Evolutionary conservation across 768 basidiomycete species (phyloP), one percentile per base, ranked within the genome.

Genomic region (Psilocybe subaeruginosa): DNA sequence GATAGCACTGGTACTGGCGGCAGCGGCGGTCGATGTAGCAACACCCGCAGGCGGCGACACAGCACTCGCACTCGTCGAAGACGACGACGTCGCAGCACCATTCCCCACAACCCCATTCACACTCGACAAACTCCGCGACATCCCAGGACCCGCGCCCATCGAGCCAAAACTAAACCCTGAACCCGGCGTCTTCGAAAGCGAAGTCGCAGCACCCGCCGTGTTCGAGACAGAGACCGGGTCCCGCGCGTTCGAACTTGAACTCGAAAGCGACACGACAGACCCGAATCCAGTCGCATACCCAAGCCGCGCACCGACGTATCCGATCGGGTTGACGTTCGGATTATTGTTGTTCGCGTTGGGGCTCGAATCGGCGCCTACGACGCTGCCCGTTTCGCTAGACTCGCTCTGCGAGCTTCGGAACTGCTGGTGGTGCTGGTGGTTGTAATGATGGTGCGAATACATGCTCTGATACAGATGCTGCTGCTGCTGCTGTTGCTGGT

Each of bases 371-470:
- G 41, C 58, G 19, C 63, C 67, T 8, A 64, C 62, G 4, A 61
- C 62, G 29, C 58, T 63, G 3, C 64, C 64, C 6, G 64, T 65
- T 41, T 65, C 66, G 47, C 64, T 64, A 16, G 64, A 57, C 39
- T 65, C 66, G 60, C 64, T 65, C 60, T 64, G 66, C 59, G 61
- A 58, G 45, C 58, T 41, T 4, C 51, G 56, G 48, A 61, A 62
- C 19, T 57, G 58, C 30, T 61, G 57, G 46, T 59, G 60, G 33
- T 63, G 66, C 31, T 62, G 54, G 54, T 58, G 35, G 41, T 11
- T 35, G 11, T 35, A 11, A 35, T 35, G 33, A 35, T 35, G 33
- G 33, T 35, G 23, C 8, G 37, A 39, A 14, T 60, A 58, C 35
- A 56, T 54, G 55, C 41, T 56, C 35, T 66, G 64, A 16, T 62